Evolutionary conservation across 495 filamentous ascomycete genomes (phyloP).

Genomic region (Penicillium ucsense): DNA sequence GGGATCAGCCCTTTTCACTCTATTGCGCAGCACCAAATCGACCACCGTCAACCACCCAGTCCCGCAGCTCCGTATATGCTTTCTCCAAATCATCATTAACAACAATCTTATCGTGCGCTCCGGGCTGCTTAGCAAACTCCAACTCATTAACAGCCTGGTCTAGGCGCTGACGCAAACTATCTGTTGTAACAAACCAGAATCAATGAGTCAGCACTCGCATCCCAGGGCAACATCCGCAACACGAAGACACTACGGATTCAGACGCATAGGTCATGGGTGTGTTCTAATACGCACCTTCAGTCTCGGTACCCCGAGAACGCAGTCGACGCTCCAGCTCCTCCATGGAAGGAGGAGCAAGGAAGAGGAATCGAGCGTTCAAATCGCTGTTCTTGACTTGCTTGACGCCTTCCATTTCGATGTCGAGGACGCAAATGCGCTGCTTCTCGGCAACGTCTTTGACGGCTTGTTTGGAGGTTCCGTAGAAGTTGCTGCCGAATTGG

Average conservation of each 20-base stretch:
- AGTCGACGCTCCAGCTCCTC: constrained; percentile 67
- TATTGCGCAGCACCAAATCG: constrained; percentile 27
- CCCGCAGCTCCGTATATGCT: constrained; percentile 70
- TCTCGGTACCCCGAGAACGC: constrained; percentile 75
- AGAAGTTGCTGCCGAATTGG: constrained; percentile 76
- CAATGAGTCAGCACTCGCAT: neutral
- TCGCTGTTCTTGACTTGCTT: constrained; percentile 81
- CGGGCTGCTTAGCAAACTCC: constrained; percentile 62
- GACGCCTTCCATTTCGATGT: constrained; percentile 98
- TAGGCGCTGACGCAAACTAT: constrained; percentile 59
- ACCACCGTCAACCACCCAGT: constrained; percentile 47
- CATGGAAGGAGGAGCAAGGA: constrained; percentile 71
- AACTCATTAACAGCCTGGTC: constrained; percentile 74
- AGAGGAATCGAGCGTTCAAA: constrained; percentile 73
- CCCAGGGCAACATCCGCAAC: too few relatives aligned
- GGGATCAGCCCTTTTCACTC: neutral
- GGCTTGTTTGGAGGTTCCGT: constrained; percentile 72
- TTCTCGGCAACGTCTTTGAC: constrained; percentile 63
- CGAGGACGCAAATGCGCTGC: constrained; percentile 35
- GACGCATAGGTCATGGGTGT: too few relatives aligned
- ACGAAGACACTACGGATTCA: too few relatives aligned
- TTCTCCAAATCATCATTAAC: constrained; percentile 84
- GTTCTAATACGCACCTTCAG: constrained; percentile 41
- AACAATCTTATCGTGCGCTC: constrained; percentile 74
- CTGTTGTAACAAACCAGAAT: neutral